Conservation (phyloP, 352 stramenopile species). For the Elongisporangium prolatum region DNA sequence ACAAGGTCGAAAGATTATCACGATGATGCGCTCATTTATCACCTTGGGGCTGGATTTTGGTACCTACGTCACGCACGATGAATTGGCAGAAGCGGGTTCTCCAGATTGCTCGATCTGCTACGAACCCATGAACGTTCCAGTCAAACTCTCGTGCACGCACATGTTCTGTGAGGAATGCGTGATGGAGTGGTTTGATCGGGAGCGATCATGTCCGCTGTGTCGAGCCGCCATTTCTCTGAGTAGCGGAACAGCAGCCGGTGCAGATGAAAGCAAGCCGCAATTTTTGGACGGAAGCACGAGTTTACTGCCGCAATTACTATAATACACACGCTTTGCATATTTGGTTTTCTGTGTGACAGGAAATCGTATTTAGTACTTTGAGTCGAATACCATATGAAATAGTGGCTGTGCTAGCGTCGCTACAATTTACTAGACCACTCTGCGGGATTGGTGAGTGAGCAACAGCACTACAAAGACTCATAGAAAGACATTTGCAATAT, state of each 20-base stretch:
- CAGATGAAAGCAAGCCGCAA: slow-evolving; percentile 46
- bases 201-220: slow-evolving; percentile 76
- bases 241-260: slow-evolving; percentile 7
- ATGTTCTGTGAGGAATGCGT: slow-evolving; percentile 87
- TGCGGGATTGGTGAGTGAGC: too few species aligned
- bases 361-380: slow-evolving; percentile 3
- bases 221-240: slow-evolving; percentile 41
- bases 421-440: too few species aligned
- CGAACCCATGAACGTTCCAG: slow-evolving; percentile 59
- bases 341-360: not conserved
- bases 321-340: slow-evolving; percentile 5
- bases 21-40: slow-evolving; percentile 49
- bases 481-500: too few species aligned
- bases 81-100: slow-evolving; percentile 49
- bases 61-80: slow-evolving; percentile 54
- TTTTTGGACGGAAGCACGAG: slow-evolving; percentile 77
- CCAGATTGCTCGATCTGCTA: slow-evolving; percentile 84
- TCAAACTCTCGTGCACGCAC: slow-evolving; percentile 73
- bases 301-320: slow-evolving; percentile 70
- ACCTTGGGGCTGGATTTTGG: slow-evolving; percentile 65
- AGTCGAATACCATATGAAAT: too few species aligned
- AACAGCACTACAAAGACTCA: too few species aligned
- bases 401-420: too few species aligned
- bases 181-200: slow-evolving; percentile 79
- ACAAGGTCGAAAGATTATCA: slow-evolving; percentile 45